Evolutionary conservation across 2,329 filamentous ascomycete genomes (phyloP).

Genomic region (Colletotrichum higginsianum): DNA sequence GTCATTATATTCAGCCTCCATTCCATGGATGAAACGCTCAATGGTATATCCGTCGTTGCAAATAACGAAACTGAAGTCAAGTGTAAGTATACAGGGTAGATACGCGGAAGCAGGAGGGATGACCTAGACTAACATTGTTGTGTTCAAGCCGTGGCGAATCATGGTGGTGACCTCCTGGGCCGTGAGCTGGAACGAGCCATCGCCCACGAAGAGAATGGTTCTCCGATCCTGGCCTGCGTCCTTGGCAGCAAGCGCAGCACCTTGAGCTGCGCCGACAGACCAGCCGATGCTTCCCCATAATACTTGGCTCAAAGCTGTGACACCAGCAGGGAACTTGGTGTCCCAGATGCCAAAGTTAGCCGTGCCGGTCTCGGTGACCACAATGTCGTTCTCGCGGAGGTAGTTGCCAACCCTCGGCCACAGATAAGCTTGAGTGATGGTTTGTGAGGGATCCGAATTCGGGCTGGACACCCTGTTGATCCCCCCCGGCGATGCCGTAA

Average conservation of each 20-base stretch:
- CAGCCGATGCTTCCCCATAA: constrained; percentile 79
- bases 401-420: constrained; percentile 85
- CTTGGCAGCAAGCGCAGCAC: constrained; percentile 81
- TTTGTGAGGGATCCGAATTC: constrained; percentile 56
- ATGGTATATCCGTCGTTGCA: constrained; percentile 93
- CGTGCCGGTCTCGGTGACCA: constrained; percentile 91
- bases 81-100: constrained; percentile 43
- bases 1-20: constrained; percentile 86
- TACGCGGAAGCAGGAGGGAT: no score
- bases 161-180: constrained; percentile 89
- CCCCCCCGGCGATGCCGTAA: constrained; percentile 67
- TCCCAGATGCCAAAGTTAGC: constrained; percentile 92
- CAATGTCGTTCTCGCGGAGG: constrained; percentile 79
- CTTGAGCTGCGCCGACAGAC: constrained; percentile 72
- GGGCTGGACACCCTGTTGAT: constrained; percentile 62
- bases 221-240: constrained; percentile 73
- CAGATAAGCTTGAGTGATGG: constrained; percentile 80
- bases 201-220: constrained; percentile 89
- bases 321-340: constrained; percentile 82
- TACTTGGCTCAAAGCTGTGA: constrained; percentile 86
- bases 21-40: constrained; percentile 89
- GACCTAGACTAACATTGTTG: constrained; percentile 77
- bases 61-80: constrained; percentile 76
- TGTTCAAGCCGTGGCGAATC: constrained; percentile 79
- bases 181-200: constrained; percentile 89